These are phyloP conservation scores for Lecanosticta acicola DNA, from an alignment of 2,329 filamentous ascomycete genomes.

Conservation along the genomic window DNA sequence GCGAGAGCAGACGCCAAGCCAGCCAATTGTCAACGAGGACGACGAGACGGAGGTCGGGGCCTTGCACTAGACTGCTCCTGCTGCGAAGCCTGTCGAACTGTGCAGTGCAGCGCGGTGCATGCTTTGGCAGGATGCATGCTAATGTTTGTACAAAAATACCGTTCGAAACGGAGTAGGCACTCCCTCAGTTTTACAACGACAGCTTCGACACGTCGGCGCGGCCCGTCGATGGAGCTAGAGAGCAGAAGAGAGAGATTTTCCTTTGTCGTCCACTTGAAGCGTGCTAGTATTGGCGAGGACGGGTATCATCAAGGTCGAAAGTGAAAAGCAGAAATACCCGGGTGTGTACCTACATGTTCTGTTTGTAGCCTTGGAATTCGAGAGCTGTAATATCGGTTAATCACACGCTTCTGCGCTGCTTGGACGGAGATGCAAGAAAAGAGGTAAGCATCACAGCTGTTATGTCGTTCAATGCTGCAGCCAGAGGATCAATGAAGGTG, in stretches of 20 bases:
- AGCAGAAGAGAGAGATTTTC: constrained; percentile 9
- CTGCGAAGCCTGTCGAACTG: not conserved
- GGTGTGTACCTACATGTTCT: constrained; percentile 19
- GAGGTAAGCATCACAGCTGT: too few species aligned
- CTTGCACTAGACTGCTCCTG: constrained; percentile 14
- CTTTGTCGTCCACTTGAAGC: constrained; percentile 16
- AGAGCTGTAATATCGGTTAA: constrained; percentile 14
- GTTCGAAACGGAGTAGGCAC: not conserved
- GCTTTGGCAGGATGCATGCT: not conserved
- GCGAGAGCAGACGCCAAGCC: constrained; percentile 43
- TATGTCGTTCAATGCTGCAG: too few species aligned
- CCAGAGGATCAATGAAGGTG: too few species aligned
- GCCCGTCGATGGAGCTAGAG: constrained; percentile 2
- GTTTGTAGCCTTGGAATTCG: constrained; percentile 11
- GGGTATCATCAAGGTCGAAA: constrained; percentile 9
- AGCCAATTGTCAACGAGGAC: constrained; percentile 18
- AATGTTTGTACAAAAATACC: not conserved
- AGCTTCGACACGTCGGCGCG: constrained; percentile 1
- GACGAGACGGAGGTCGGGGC: constrained; percentile 23
- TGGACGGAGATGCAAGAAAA: too few species aligned
- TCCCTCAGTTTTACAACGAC: not conserved
- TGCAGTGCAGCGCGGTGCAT: not conserved
- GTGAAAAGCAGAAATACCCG: constrained; percentile 23
- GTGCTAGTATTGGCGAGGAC: constrained; percentile 10
- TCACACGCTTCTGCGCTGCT: constrained; percentile 37